Evolutionary conservation across 805 yeast genomes (phyloP).

Genomic region (Dipodascus geniculatus): DNA sequence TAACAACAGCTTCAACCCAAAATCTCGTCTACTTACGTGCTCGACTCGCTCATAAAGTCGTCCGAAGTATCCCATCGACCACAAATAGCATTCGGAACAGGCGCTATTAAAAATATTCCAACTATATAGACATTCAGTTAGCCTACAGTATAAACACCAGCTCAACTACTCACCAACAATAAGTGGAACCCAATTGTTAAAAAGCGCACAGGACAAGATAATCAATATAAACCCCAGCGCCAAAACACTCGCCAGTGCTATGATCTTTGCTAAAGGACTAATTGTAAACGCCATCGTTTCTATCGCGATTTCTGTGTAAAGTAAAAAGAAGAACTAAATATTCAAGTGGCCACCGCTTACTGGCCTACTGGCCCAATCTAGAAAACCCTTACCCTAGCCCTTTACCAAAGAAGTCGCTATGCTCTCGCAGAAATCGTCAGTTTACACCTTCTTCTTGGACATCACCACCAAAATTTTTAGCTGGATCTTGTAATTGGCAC

Average conservation of each 20-base stretch:
- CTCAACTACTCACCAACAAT: slow-evolving; percentile 41
- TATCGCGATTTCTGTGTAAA: background rate
- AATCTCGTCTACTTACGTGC: slow-evolving; percentile 23
- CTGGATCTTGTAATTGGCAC: background rate
- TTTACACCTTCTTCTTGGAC: background rate
- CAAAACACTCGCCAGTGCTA: slow-evolving; percentile 61
- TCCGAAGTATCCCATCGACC: slow-evolving; percentile 34
- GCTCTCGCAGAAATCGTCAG: background rate
- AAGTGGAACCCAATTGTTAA: slow-evolving; percentile 85
- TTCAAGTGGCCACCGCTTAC: background rate
- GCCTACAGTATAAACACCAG: background rate
- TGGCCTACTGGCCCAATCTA: background rate
- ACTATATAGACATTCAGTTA: slow-evolving; percentile 21
- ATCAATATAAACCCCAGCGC: slow-evolving; percentile 86
- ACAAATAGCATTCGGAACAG: slow-evolving; percentile 56
- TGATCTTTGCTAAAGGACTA: slow-evolving; percentile 66
- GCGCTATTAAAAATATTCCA: slow-evolving; percentile 56
- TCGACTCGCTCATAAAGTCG: slow-evolving; percentile 52
- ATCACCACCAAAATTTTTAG: background rate
- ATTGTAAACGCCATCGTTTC: slow-evolving; percentile 14
- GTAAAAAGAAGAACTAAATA: too few relatives aligned
- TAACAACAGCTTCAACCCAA: too few relatives aligned
- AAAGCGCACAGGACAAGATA: slow-evolving; percentile 77
- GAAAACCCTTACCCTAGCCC: background rate
- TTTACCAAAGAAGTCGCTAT: too few relatives aligned